These are phyloP conservation scores for Rhodotorula sp. DNA, from an alignment of 1,284 basidiomycete genomes.

Conservation along the genomic window DNA sequence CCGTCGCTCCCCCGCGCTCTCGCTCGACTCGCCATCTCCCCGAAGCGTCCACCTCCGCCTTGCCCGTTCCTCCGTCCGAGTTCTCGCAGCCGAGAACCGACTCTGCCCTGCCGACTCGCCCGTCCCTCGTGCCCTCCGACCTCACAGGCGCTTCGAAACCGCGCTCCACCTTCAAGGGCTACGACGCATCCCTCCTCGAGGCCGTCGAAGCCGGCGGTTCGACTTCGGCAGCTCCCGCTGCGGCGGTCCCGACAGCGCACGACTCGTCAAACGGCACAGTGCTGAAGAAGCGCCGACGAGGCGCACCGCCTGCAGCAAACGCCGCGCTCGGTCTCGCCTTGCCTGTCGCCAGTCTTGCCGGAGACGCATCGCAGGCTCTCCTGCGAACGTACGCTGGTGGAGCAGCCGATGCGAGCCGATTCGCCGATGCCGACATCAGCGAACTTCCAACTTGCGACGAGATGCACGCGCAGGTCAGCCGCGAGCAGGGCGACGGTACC, in stretches of 20 bases:
- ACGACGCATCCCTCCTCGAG: slow-evolving; percentile 13
- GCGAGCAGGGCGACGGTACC: background rate
- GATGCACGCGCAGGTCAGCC: background rate
- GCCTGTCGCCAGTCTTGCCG: background rate
- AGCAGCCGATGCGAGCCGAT: background rate
- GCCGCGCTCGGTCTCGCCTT: too few species aligned
- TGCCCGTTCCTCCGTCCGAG: background rate
- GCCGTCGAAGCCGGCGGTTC: background rate
- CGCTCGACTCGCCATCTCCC: background rate
- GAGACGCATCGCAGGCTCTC: slow-evolving; percentile 1
- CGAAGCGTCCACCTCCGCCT: background rate
- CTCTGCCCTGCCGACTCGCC: background rate
- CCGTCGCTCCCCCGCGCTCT: background rate
- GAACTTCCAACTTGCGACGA: background rate
- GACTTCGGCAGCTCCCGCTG: too few species aligned
- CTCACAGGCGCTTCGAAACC: too few species aligned
- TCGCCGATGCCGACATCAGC: slow-evolving; percentile 2
- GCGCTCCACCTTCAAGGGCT: slow-evolving; percentile 7
- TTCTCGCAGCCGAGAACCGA: too few species aligned
- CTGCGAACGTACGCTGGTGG: slow-evolving; percentile 1
- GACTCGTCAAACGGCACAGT: slow-evolving; percentile 21
- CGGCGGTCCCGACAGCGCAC: background rate
- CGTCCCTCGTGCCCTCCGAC: background rate
- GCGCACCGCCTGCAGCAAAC: background rate
- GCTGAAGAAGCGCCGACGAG: slow-evolving; percentile 19